Evolutionary conservation across 2,329 filamentous ascomycete genomes (phyloP), one percentile per base, ranked within the genome.

Genomic region (Colletotrichum siamense): DNA sequence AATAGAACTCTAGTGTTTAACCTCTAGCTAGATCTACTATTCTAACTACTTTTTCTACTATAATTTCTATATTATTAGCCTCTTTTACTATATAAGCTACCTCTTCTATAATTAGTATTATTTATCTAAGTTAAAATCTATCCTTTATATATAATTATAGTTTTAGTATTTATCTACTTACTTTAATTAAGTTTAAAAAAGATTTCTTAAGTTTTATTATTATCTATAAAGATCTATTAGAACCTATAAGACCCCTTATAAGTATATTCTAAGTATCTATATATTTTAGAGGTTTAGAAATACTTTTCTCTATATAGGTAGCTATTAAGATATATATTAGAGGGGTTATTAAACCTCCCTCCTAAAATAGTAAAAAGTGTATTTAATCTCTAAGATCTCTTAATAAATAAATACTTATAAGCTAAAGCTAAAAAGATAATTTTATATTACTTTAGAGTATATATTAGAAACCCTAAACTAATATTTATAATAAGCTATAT

Each of bases 41-140:
- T 36, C 13, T 36, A 36, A 36, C 1, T 36, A 36, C 34, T 16
- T 36, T 2, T 16, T 13, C 5, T 13, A 15, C 6, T 15, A 15
- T 36, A 36, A 1, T 36, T 15, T 7, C 3, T 36, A 36, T 16
- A 16, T 5, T 36, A 15, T 15, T 36, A 36, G 1, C 13, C 1
- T 15, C 6, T 36, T 36, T 1, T 36, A 36, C 6, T 36, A 36
- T 36, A 36, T 15, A 12, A 13, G 5, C 12, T 13, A 13, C 3
- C 7, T 16, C 6, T 36, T 16, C 0, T 36, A 15, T 36, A 15
- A 16, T 36, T 16, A 36, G 6, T 15, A 36, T 36, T 36, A 36
- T 0, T 36, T 15, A 15, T 36, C 1, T 36, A 36, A 0, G 4
- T 36, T 36, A 36, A 36, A 2, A 16, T 5, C 1, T 36, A 36